Conservation (phyloP, 306 rosid genomes). For the Lagenaria siceraria region DNA sequence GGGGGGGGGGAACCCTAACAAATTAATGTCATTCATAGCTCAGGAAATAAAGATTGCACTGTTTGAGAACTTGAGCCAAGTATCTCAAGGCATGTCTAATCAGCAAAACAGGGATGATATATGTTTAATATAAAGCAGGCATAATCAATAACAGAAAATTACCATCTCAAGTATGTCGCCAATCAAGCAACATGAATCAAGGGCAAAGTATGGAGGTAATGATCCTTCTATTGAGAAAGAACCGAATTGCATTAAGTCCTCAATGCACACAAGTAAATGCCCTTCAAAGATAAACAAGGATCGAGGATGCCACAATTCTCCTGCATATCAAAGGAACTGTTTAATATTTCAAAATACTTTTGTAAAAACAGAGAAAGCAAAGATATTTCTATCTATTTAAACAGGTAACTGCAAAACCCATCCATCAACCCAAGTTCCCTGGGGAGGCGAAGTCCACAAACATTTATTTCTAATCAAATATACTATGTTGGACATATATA, state of each 20-base stretch:
- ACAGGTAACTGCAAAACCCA: not conserved
- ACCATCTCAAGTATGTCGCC: slow-evolving; percentile 65
- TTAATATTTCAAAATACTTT: not conserved
- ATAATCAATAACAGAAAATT: slow-evolving; percentile 3
- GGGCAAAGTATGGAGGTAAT: slow-evolving; percentile 44
- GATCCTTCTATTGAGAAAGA: slow-evolving; percentile 35
- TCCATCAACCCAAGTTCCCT: not conserved
- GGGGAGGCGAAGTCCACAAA: not conserved
- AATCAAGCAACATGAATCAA: slow-evolving; percentile 60
- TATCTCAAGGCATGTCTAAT: not conserved
- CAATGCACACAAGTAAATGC: slow-evolving; percentile 58
- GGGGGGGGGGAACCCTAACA: too few relatives aligned
- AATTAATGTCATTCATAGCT: not conserved
- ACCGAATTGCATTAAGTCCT: slow-evolving; percentile 53
- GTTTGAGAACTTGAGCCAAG: too few relatives aligned
- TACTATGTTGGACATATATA: not conserved
- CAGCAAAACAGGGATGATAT: not conserved
- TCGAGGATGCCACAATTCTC: slow-evolving; percentile 57
- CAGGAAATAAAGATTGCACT: not conserved
- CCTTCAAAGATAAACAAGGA: slow-evolving; percentile 60
- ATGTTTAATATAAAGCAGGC: not conserved
- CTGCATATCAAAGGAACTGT: slow-evolving; percentile 24
- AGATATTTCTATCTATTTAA: not conserved
- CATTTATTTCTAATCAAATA: not conserved
- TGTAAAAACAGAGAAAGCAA: not conserved